Percentiles rank a stretch among this genome's conserved stretches.
These are phyloP conservation scores for Maudiozyma humilis DNA, from an alignment of 1,139 yeast genomes.

Conservation along the genomic window DNA sequence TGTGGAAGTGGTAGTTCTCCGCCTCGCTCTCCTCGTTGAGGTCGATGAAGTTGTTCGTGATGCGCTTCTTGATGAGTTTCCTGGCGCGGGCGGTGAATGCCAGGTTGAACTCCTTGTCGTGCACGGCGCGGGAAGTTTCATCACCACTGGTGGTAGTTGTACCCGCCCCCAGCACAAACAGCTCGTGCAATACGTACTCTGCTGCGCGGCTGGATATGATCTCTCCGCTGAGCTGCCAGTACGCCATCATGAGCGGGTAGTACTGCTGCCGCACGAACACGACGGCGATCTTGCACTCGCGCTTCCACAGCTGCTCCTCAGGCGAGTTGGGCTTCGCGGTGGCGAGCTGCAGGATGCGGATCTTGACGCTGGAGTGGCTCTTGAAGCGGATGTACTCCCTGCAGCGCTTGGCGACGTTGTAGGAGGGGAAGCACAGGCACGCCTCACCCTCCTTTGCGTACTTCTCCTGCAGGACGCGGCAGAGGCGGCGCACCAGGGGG, in stretches of 20 bases:
- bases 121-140: slow-evolving; percentile 2
- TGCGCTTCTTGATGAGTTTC: slow-evolving; percentile 60
- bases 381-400: slow-evolving; percentile 53
- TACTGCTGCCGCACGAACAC: slow-evolving; percentile 53
- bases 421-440: slow-evolving; percentile 65
- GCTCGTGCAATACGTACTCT: slow-evolving; percentile 66
- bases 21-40: slow-evolving; percentile 31
- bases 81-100: slow-evolving; percentile 72
- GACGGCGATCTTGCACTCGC: slow-evolving; percentile 64
- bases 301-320: slow-evolving; percentile 49
- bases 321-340: slow-evolving; percentile 60
- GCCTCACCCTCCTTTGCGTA: slow-evolving; percentile 67
- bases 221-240: slow-evolving; percentile 97
- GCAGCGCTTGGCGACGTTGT: slow-evolving; percentile 73
- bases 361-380: slow-evolving; percentile 29
- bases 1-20: slow-evolving; percentile 27
- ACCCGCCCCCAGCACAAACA: slow-evolving; percentile 26
- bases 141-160: not conserved
- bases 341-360: slow-evolving; percentile 71
- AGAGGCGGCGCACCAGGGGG: slow-evolving; percentile 55
- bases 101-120: slow-evolving; percentile 43
- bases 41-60: slow-evolving; percentile 58
- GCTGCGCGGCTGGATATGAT: slow-evolving; percentile 86
- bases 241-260: slow-evolving; percentile 62
- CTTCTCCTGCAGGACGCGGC: slow-evolving; percentile 39